These are phyloP conservation scores for Anacardium occidentale DNA, from an alignment of 345 rosid genomes.

Conservation along the genomic window DNA sequence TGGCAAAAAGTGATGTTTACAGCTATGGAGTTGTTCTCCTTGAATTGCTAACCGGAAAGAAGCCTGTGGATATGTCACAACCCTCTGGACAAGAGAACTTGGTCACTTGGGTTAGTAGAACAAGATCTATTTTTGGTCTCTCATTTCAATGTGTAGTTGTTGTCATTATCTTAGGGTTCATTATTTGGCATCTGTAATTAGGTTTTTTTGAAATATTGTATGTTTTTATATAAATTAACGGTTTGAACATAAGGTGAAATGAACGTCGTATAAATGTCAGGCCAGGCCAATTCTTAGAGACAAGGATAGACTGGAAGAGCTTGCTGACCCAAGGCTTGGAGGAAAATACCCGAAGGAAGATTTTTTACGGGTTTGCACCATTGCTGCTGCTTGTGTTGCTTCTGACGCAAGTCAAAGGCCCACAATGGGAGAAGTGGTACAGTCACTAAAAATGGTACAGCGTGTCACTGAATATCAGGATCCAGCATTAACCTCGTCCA, in stretches of 20 bases:
- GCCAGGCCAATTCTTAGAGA: constrained; percentile 95
- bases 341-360: constrained; percentile 92
- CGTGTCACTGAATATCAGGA: constrained; percentile 77
- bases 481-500: constrained; percentile 36
- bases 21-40: constrained; percentile 98
- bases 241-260: neutral
- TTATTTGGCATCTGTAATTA: neutral
- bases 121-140: constrained; percentile 3
- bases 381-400: constrained; percentile 97
- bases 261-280: constrained; percentile 42
- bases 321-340: constrained; percentile 73
- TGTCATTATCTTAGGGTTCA: neutral
- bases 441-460: constrained; percentile 99
- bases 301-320: constrained; percentile 87
- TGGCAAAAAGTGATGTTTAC: constrained; percentile 96
- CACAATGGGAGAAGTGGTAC: constrained; percentile 98
- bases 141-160: neutral
- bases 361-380: constrained; percentile 86
- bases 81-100: constrained; percentile 98
- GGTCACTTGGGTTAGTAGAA: constrained; percentile 85
- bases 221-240: neutral
- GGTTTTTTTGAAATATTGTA: neutral
- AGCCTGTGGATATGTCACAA: constrained; percentile 97
- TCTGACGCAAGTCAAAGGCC: constrained; percentile 96
- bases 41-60: constrained; percentile 88